These are phyloP conservation scores for Tricholoma sp. DNA, from an alignment of 768 basidiomycete species.

Conservation along the genomic window DNA sequence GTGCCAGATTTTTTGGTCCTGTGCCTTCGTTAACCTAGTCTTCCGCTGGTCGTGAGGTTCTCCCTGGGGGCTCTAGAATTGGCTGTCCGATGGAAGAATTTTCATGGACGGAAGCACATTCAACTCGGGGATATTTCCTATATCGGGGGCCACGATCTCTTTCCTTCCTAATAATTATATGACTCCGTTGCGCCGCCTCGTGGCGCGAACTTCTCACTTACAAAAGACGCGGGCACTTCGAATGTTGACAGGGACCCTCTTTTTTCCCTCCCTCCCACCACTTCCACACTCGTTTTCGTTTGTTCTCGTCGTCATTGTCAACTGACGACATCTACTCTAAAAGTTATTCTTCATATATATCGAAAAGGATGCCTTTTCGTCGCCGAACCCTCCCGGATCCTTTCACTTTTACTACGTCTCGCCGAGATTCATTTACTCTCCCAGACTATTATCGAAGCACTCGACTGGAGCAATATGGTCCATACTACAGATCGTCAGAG, in stretches of 20 bases:
- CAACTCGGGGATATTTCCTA: not conserved
- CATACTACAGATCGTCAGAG: not conserved
- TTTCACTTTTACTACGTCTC: not conserved
- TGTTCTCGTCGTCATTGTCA: not conserved
- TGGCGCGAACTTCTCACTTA: not conserved
- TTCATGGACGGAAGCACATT: not conserved
- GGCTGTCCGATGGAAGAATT: not conserved
- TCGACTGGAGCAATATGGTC: conserved; percentile 3
- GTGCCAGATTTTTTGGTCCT: no score
- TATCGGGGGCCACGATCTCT: not conserved
- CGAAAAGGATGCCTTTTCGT: conserved; percentile 1
- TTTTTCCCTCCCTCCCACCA: not conserved
- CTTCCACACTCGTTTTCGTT: not conserved
- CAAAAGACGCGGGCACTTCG: not conserved
- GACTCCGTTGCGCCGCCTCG: conserved; percentile 1
- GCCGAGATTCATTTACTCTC: not conserved
- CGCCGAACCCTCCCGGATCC: no score
- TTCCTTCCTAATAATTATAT: not conserved
- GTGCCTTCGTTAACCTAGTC: not conserved
- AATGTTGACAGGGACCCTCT: not conserved
- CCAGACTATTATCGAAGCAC: conserved; percentile 2
- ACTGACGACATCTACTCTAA: not conserved
- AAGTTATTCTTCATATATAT: not conserved
- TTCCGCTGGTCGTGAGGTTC: not conserved
- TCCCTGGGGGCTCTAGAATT: not conserved